Base-by-base conservation (phyloP, 768 basidiomycete species). In the Lentinula edodes region DNA sequence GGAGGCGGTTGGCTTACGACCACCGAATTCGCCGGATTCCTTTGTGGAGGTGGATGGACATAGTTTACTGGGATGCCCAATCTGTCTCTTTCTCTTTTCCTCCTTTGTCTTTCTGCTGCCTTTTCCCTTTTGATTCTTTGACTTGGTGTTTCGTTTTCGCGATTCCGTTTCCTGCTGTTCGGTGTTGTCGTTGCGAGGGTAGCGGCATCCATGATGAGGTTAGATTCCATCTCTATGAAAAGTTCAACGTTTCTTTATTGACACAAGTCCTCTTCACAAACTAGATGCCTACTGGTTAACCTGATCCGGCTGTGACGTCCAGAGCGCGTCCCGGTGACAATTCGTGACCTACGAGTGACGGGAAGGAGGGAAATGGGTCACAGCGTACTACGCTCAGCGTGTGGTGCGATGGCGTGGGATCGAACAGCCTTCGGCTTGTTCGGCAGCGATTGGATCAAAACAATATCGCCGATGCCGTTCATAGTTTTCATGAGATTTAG, bases 121-220 rank as follows among this genome's bases (percentile, higher is more conserved):
- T 93, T 92, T 80, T 91, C 89, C 66, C 91, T 83, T 71, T 93
- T 93, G 67, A 83, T 78, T 66, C 84, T 79, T 74, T 90, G 88
- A 61, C 81, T 81, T 34, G 84, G 82, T 10, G 88, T 87, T 76
- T 91, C 90, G 78, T 88, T 84, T 71, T 90, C 83, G 66, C 89
- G 80, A 45, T 83, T 75, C 28, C 87, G 80, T 72, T 87, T 89
- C 64, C 77, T 75, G 52, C 20, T 43, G 39, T 34, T 56, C 18
- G 38, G 41, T 3, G 55, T 18, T 18, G 41, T 39, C 20, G 55
- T 4, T 12, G 39, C n/a, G 12, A 56, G 55, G 1, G 55, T 18
- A 20, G 18, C 32, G 35, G 53, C 38, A 18, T 55, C 53, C 53
- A 55, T 55, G 12, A 55, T 55, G 34, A 55, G 13, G 28, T 43